Base-by-base conservation (phyloP, 306 rosid genomes). In the Acacia crassicarpa region DNA sequence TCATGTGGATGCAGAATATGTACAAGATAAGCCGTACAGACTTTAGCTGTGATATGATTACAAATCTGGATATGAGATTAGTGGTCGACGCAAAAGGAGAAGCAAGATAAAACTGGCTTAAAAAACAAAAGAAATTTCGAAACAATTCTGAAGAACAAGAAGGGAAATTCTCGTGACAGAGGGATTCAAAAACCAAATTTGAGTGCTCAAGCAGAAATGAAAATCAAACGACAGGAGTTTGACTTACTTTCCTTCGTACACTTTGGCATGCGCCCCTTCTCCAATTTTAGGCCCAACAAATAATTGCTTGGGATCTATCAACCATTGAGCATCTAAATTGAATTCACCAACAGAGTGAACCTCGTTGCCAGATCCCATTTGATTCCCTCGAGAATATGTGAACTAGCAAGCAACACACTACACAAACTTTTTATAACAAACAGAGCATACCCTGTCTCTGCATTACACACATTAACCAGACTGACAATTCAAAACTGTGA, bases 191-290 rank as follows among this genome's bases (percentile, higher is more conserved):
- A 80, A 54, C 56, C 71, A 80, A 73, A 80, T 44, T 51, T 53
- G 78, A 74, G 82, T 83, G 41, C 49, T 56, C 72, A 80, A 77
- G 67, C 23, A 51, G 70, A 82, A 77, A 78, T 33, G 58, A 5
- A 68, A 30, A 6, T 61, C 19, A 75, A 20, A 49, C 38, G 48
- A 82, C 2, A 10, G 32, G 32, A 49, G 74, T 84, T 86, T 89
- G 92, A 95, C 98, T 91, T 90, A 95, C 98, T 95, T 92, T 90
- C 98, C 98, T 79, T 95, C 95, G 79, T 91, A 95, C 74, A 91
- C 98, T 85, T 91, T 95, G 81, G 98, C 98, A 87, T 90, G 98
- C 1, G 94, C 98, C 76, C 97, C 98, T 80, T 93, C 98, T 66
- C 98, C 98, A 86, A 95, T 91, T 85, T 88, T 91, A 6, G 98